Evolutionary conservation across 805 yeast species (phyloP).

Genomic region (Candida awuae): DNA sequence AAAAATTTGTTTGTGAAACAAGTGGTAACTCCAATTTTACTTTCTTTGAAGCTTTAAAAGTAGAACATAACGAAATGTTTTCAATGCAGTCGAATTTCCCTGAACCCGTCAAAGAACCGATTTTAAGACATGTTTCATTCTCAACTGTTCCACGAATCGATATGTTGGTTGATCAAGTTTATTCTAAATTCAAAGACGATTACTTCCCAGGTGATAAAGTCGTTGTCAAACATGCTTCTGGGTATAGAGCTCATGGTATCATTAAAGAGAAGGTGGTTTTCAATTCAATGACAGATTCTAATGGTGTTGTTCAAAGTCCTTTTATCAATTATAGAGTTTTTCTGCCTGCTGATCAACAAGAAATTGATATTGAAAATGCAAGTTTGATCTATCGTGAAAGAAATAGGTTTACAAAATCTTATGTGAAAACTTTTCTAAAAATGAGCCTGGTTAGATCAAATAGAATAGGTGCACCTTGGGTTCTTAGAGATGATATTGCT

Average conservation of each 20-base stretch:
- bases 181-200: conserved; percentile 65
- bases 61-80: conserved; percentile 56
- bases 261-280: conserved; percentile 82
- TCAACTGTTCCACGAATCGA: conserved; percentile 77
- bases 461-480: conserved; percentile 94
- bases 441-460: conserved; percentile 68
- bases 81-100: conserved; percentile 80
- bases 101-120: conserved; percentile 84
- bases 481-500: conserved; percentile 73
- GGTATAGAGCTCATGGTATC: conserved; percentile 42
- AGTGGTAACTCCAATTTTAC: conserved; percentile 91
- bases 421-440: conserved; percentile 82
- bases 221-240: conserved; percentile 41
- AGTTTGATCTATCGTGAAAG: conserved; percentile 71
- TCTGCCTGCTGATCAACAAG: conserved; percentile 29
- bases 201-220: conserved; percentile 90
- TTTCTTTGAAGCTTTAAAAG: conserved; percentile 77
- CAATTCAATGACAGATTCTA: conserved; percentile 36
- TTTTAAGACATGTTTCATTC: conserved; percentile 77
- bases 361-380: conserved; percentile 62
- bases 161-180: conserved; percentile 80
- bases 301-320: conserved; percentile 32
- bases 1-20: conserved; percentile 89
- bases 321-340: conserved; percentile 66
- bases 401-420: conserved; percentile 80